These are phyloP conservation scores for Purshia tridentata DNA, from an alignment of 306 rosid genomes.

Conservation along the genomic window DNA sequence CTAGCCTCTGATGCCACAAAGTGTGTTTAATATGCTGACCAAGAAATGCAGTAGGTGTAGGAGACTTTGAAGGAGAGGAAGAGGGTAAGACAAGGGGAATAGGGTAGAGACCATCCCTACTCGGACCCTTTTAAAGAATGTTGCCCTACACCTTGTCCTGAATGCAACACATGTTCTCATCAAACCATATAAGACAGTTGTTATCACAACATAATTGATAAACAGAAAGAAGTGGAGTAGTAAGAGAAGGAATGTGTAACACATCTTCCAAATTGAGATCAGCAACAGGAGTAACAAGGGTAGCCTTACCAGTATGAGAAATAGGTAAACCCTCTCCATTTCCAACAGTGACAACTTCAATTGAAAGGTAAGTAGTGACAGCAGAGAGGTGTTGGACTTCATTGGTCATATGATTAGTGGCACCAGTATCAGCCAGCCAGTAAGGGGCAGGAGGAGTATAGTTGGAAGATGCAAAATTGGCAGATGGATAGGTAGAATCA, in stretches of 20 bases:
- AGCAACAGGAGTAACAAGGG: too few species aligned
- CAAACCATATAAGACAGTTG: neutral
- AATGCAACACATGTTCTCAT: neutral
- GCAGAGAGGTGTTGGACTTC: fast-evolving
- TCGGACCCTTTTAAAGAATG: neutral
- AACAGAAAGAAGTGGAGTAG: neutral
- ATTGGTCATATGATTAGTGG: neutral
- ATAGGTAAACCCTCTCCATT: neutral
- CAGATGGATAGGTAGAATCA: too few species aligned
- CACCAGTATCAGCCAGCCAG: neutral
- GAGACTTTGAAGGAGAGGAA: too few species aligned
- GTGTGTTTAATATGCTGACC: neutral
- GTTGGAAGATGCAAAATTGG: neutral
- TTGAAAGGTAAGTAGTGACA: neutral
- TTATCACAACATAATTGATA: neutral
- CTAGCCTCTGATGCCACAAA: neutral
- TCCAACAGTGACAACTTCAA: neutral
- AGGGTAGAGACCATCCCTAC: neutral
- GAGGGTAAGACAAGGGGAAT: neutral
- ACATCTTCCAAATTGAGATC: too few species aligned
- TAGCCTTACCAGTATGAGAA: neutral
- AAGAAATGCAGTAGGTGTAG: too few species aligned
- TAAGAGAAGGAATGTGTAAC: neutral
- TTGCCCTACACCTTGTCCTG: neutral
- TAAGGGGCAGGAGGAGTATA: neutral